phyloP scores from a whole-genome alignment of 139 green algal genomes.

The Marvania coccoides region DNA sequence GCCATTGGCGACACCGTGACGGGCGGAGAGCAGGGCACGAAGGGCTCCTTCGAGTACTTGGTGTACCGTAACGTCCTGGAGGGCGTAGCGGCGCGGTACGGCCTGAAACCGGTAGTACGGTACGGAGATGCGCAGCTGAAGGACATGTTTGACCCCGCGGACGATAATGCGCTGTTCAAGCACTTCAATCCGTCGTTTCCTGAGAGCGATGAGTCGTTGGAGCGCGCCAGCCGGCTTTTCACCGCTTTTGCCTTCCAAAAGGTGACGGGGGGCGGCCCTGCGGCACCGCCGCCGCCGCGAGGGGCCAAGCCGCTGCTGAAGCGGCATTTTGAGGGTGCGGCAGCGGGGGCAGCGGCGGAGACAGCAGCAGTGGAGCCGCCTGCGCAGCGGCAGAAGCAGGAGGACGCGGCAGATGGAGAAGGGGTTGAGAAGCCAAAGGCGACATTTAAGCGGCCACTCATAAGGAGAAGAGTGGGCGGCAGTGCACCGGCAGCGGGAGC shows the following conservation, averaged over 20 bases:
- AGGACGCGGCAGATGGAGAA: neutral
- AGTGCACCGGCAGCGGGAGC: too few species aligned
- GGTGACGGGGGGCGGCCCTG: neutral
- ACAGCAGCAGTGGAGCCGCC: neutral
- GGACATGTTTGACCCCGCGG: slow-evolving; percentile 38
- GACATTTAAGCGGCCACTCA: neutral
- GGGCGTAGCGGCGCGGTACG: slow-evolving; percentile 37
- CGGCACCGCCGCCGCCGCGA: neutral
- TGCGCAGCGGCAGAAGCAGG: neutral
- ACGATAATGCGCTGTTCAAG: slow-evolving; percentile 49
- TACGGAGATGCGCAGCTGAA: slow-evolving; percentile 33
- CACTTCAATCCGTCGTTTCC: slow-evolving; percentile 64
- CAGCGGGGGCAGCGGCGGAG: neutral
- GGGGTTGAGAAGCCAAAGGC: neutral
- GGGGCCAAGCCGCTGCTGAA: neutral
- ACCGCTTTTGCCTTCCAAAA: slow-evolving; percentile 38
- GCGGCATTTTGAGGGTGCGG: neutral
- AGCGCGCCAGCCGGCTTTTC: slow-evolving; percentile 22
- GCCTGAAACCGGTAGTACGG: slow-evolving; percentile 47
- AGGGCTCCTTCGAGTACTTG: slow-evolving; percentile 71
- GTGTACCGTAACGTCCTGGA: slow-evolving; percentile 61
- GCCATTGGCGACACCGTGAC: slow-evolving; percentile 79
- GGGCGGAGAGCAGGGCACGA: slow-evolving; percentile 33
- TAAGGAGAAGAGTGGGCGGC: too few species aligned
- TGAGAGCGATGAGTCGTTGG: slow-evolving; percentile 16